Evolutionary conservation across 2,329 filamentous ascomycete genomes (phyloP).

Genomic region (Calonectria henricotiae): DNA sequence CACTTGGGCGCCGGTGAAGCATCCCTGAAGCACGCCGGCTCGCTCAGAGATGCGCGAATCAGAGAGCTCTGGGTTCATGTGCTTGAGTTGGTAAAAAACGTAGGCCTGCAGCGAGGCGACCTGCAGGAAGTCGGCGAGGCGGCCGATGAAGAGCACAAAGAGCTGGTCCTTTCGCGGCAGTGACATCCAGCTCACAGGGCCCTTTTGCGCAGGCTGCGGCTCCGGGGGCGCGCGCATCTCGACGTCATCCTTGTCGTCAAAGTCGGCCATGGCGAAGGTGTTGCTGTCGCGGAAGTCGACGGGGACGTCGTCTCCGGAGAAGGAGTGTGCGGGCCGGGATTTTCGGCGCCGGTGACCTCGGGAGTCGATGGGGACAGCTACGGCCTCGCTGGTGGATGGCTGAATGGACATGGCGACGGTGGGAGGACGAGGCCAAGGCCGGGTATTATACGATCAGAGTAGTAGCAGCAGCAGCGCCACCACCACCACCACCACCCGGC

Average conservation of each 20-base stretch:
- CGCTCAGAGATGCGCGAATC: slow-evolving; percentile 75
- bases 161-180: slow-evolving; percentile 82
- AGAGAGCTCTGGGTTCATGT: slow-evolving; percentile 72
- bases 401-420: slow-evolving; percentile 25
- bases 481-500: neutral
- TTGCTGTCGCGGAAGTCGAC: slow-evolving; percentile 6
- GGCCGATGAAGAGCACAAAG: slow-evolving; percentile 78
- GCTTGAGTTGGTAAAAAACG: slow-evolving; percentile 83
- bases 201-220: slow-evolving; percentile 31
- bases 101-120: slow-evolving; percentile 80
- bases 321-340: slow-evolving; percentile 27
- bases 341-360: slow-evolving; percentile 38
- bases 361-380: slow-evolving; percentile 25
- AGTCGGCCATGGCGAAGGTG: slow-evolving; percentile 27
- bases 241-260: slow-evolving; percentile 36
- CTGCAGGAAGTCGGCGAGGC: slow-evolving; percentile 82
- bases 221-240: slow-evolving; percentile 19
- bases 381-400: slow-evolving; percentile 33
- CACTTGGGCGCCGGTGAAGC: slow-evolving; percentile 83
- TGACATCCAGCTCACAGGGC: slow-evolving; percentile 77
- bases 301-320: slow-evolving; percentile 4
- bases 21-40: slow-evolving; percentile 79
- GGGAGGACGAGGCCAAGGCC: neutral
- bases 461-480: neutral
- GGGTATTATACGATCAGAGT: slow-evolving; percentile 14